Evolutionary conservation across 768 basidiomycete species (phyloP), one percentile per base, ranked within the genome.

Genomic region (Russula olivacea): DNA sequence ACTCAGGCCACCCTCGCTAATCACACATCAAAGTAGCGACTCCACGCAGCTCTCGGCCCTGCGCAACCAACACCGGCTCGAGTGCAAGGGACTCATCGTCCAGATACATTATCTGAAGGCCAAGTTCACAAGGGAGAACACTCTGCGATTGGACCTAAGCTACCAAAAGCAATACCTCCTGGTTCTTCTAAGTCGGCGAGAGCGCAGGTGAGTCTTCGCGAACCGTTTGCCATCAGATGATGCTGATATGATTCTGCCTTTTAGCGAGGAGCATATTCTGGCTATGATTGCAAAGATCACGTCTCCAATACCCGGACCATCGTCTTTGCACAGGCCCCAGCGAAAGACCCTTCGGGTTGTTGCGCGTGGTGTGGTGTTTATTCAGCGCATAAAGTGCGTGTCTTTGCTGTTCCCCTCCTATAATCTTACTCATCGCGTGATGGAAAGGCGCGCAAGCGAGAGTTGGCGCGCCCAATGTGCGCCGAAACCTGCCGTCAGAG

Each of bases 51-150:
- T 91, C 5, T 77, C 78, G 3, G 75, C 77, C 14, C 69, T 91
- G 66, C 85, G 80, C 66, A 68, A 75, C 2, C 86, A 84, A 72
- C 91, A 93, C 71, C 91, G 89, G 66, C 83, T 84, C 65, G 93
- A 98, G 71, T 89, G 89, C 77, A 94, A 93, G 71, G 92, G 93
- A 10, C 77, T 98, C 21, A 85, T 98, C 54, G 83, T 91, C 9
- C 93, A 97, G 73, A 93, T 97, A 62, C 82, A 81, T 47, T 98
- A 97, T 74, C 79, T 98, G 68, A 96, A 98, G 73, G 88, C 89
- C 59, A 93, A 92, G 71, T 95, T 87, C 74, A 88, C 84, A 3
- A 82, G 96, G 28, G 97, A 99, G 75, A 83, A 86, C 11, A 79
- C 80, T 0, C 83, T 97, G 78, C 83, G 96, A 38, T 79, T 78